Evolutionary conservation across 2,329 filamentous ascomycete species (phyloP), one percentile per base, ranked within the genome.

Genomic region (Achaetomium macrosporum): DNA sequence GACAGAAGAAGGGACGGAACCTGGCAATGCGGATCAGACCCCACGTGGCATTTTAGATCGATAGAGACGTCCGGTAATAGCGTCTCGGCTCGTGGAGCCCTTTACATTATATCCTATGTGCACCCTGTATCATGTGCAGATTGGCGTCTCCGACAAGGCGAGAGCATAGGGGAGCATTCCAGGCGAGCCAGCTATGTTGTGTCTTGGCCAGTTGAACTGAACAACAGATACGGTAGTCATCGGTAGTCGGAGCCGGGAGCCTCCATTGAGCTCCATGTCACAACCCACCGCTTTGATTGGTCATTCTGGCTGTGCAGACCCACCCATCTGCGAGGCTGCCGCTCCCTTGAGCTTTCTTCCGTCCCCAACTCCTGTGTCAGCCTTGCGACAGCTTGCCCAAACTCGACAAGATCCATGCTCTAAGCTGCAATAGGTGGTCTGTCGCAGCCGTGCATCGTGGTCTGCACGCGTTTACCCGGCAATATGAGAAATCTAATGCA

Each of bases 271-370:
- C 13, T 11, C n/a, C n/a, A n/a, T n/a, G 10, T 12, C 3, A 12
- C 33, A 11, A 15, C 10, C 33, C 10, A 35, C 33, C 33, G 10
- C 10, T 35, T 12, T 45, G 16, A 51, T 51, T 51, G 42, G 42
- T 35, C 6, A 25, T 4, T 7, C 25, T 35, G 2, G 11, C 8
- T 4, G 1, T 12, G 6, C 1, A 40, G 15, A 1, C 42, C 45
- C 47, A 52, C 52, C 19, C 35, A 8, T 25, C 29, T 37, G 42
- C 49, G 42, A 54, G 55, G 52, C 55, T 43, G 48, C 30, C 15
- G 9, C 43, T 20, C 29, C 42, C 11, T 42, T 17, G 19, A 35
- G 13, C 33, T 35, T 15, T 6, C 5, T 35, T 7, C 25, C 4
- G 4, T 25, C 25, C 7, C 25, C 7, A 25, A 35, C 5, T n/a